Base-by-base conservation (phyloP, 2,329 filamentous ascomycete species). In the Dactylellina haptotyla region DNA sequence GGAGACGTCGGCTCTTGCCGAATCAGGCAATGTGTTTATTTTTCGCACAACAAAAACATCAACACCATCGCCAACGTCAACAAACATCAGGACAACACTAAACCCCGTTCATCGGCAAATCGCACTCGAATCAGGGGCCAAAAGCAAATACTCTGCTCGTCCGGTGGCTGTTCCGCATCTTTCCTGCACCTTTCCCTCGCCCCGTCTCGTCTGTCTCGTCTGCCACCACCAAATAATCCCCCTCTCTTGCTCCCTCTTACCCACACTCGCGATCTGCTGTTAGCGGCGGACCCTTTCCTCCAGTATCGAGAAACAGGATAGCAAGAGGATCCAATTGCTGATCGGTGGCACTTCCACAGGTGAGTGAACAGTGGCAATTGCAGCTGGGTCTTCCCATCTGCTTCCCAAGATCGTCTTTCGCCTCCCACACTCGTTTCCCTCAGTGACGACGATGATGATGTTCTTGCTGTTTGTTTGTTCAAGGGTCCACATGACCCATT, bases 121-220 rank as follows among this genome's bases (percentile, higher is more conserved):
- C 26, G 37, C 20, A 25, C 46, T 39, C 53, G 54, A 50, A 57
- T 41, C 51, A 58, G 43, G 63, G 53, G 63, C 20, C 28, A 67
- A 53, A 69, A 59, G 54, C 64, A 69, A 67, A 39, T 67, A 65
- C 50, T 14, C 28, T 53, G n/a, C n/a, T n/a, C n/a, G n/a, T n/a
- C n/a, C n/a, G n/a, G n/a, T n/a, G n/a, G n/a, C 58, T 5, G 30
- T 5, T 34, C 41, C 41, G 41, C 41, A 20, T n/a, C 41, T 16
- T 9, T 20, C 14, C 41, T 4, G 16, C 41, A 45, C 4, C 10
- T 16, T 4, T 16, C 6, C 6, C 25, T 4, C 20, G 16, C 41
- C 3, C 34, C 43, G 45, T 37, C n/a, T 9, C 30, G 9, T 37
- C 28, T 25, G n/a, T 16, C 30, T 14, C 43, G 2, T 26, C 57